These are phyloP conservation scores for Ambrosiella cleistominuta DNA, from an alignment of 2,329 filamentous ascomycete species.

Conservation along the genomic window DNA sequence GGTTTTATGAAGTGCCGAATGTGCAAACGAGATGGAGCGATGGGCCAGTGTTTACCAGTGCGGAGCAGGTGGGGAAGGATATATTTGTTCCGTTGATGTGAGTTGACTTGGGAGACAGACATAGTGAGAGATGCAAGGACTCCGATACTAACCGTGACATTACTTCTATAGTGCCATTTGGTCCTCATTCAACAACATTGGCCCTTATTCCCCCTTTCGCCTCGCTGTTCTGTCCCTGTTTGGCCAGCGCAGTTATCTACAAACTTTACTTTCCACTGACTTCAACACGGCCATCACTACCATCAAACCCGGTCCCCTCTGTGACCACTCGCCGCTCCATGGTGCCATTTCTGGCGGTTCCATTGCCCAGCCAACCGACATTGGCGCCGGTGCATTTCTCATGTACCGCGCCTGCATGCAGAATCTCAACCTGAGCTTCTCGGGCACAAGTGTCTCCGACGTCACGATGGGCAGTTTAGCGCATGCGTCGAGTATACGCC, in stretches of 20 bases:
- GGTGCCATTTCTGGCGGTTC: constrained; percentile 2
- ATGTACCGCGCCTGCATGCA: constrained; percentile 5
- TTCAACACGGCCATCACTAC: constrained; percentile 2
- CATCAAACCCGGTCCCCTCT: not conserved
- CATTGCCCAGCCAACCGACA: constrained; percentile 7
- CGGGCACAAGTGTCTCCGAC: not conserved
- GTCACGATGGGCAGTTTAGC: not conserved
- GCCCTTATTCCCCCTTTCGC: constrained; percentile 12
- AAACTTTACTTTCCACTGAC: constrained; percentile 3
- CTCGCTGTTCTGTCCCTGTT: constrained; percentile 9
- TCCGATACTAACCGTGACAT: not conserved
- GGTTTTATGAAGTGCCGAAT: constrained; percentile 11
- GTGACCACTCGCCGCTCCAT: constrained; percentile 5
- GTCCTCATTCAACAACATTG: constrained; percentile 1
- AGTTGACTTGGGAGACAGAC: not conserved
- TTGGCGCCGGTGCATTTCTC: constrained; percentile 6
- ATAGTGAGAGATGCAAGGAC: too few species aligned
- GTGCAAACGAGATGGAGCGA: constrained; percentile 2
- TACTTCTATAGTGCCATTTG: not conserved
- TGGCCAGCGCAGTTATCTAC: constrained; percentile 6
- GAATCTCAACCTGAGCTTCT: constrained; percentile 3
- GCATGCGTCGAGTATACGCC: constrained; percentile 6
- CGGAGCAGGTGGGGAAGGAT: not conserved
- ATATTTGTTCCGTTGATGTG: constrained; percentile 9
- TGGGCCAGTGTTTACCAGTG: not conserved